Percentiles rank a stretch among this genome's conserved stretches.
phyloP scores from a whole-genome alignment of 345 rosid genomes.

The Ceriops tagal region DNA sequence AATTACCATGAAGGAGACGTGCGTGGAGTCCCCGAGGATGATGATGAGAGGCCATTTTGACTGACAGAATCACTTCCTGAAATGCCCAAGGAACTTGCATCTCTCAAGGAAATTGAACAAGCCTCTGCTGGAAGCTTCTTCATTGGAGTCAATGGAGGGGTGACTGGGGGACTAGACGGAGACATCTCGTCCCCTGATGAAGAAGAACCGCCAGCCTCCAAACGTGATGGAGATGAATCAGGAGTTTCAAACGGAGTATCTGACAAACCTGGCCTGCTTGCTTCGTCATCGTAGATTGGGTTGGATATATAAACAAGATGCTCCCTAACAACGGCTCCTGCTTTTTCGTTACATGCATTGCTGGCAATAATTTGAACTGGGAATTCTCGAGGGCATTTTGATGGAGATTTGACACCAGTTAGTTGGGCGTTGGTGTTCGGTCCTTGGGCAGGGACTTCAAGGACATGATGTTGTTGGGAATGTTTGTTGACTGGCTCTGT shows the following conservation, averaged over 20 bases:
- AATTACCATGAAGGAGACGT: conserved; percentile 89
- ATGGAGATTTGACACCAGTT: conserved; percentile 34
- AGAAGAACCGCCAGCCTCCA: conserved; percentile 41
- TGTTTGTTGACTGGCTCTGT: conserved; percentile 12
- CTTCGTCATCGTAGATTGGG: conserved; percentile 66
- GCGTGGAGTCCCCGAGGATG: conserved; percentile 62
- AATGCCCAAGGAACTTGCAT: conserved; percentile 45
- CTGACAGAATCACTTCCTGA: conserved; percentile 57
- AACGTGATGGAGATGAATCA: conserved; percentile 67
- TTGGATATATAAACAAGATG: conserved; percentile 73
- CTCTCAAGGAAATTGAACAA: conserved; percentile 64
- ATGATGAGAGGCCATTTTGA: conserved; percentile 51
- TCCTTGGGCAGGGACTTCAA: conserved; percentile 26
- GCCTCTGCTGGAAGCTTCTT: conserved; percentile 76
- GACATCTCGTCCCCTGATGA: conserved; percentile 38
- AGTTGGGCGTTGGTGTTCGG: conserved; percentile 29
- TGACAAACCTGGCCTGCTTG: conserved; percentile 22
- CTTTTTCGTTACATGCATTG: conserved; percentile 11
- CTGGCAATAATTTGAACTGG: conserved; percentile 9
- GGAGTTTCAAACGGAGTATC: conserved; percentile 80
- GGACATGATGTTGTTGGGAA: conserved; percentile 19
- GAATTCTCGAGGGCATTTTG: conserved; percentile 32
- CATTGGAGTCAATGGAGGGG: conserved; percentile 83
- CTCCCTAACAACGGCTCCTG: conserved; percentile 23
- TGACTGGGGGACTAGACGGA: conserved; percentile 13